Conservation (phyloP, 2,329 filamentous ascomycete species). For the Talaromyces amestolkiae region DNA sequence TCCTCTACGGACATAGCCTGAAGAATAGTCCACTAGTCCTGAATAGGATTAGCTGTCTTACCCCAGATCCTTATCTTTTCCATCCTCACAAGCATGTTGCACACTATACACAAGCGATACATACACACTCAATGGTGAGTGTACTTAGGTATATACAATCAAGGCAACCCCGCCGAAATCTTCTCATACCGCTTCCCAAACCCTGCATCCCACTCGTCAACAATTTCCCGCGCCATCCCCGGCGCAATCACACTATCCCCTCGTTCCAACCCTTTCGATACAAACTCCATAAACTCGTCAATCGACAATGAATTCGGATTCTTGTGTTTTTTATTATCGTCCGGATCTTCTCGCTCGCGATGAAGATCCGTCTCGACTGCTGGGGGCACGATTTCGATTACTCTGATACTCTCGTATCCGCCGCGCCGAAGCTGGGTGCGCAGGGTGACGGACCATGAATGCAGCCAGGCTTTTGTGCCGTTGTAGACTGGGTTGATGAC, state of each 20-base stretch:
- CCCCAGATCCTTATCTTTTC: no score
- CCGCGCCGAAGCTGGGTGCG: not conserved
- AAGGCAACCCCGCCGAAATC: not conserved
- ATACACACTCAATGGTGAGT: no score
- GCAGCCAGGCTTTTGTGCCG: slow-evolving; percentile 9
- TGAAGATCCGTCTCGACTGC: not conserved
- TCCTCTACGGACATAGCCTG: no score
- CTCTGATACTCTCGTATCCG: not conserved
- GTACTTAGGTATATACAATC: not conserved
- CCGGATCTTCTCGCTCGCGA: slow-evolving; percentile 2
- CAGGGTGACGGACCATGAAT: slow-evolving; percentile 8
- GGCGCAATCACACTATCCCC: not conserved
- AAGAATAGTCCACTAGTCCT: no score
- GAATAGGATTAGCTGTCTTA: no score
- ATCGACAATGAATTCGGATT: not conserved
- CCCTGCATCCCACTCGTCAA: slow-evolving; percentile 3
- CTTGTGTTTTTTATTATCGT: slow-evolving; percentile 7
- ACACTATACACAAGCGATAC: no score
- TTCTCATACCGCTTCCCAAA: not conserved
- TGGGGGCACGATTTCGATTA: not conserved
- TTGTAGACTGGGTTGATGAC: slow-evolving; percentile 1
- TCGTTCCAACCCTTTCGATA: not conserved
- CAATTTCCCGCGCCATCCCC: not conserved
- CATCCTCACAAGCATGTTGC: no score
- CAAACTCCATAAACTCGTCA: not conserved